phyloP scores from a whole-genome alignment of 139 green algal species.

The Chloropicon primus region DNA sequence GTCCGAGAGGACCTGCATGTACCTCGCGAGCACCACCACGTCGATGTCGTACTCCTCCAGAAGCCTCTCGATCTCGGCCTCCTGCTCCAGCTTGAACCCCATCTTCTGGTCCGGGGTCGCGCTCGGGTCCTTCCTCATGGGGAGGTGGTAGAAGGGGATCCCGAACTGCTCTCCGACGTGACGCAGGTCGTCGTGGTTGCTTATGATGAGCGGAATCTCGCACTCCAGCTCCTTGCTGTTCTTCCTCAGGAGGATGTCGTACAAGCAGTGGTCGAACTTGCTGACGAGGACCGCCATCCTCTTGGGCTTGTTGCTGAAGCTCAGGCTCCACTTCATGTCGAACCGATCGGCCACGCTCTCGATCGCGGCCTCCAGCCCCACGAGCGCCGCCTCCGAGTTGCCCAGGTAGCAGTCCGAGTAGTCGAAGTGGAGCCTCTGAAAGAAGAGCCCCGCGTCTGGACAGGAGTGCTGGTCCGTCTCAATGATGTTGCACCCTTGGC shows the following conservation, averaged over 20 bases:
- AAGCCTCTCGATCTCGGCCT: conserved; percentile 35
- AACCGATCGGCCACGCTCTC: conserved; percentile 41
- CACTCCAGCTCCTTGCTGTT: conserved; percentile 42
- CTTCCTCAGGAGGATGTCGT: conserved; percentile 59
- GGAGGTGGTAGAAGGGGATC: conserved; percentile 44
- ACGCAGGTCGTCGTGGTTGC: conserved; percentile 57
- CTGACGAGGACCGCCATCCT: conserved; percentile 1
- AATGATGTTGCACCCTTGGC: conserved; percentile 61
- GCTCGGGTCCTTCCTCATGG: conserved; percentile 17
- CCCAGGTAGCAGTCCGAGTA: neutral
- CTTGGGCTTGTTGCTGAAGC: neutral
- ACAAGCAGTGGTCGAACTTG: conserved; percentile 59
- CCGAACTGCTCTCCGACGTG: conserved; percentile 38
- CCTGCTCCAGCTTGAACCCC: conserved; percentile 28
- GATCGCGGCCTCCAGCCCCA: conserved; percentile 46
- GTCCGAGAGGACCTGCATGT: conserved; percentile 51
- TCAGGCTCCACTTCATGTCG: conserved; percentile 41
- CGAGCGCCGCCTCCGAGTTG: neutral
- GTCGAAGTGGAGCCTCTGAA: conserved; percentile 25
- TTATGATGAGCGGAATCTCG: conserved; percentile 51
- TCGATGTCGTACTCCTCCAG: conserved; percentile 40
- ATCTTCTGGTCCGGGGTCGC: conserved; percentile 10
- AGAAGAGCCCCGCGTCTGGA: conserved; percentile 34
- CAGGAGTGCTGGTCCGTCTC: conserved; percentile 42
- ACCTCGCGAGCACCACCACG: conserved; percentile 44